phyloP scores from a whole-genome alignment of 2,329 filamentous ascomycete species.

The Alternaria sp. region DNA sequence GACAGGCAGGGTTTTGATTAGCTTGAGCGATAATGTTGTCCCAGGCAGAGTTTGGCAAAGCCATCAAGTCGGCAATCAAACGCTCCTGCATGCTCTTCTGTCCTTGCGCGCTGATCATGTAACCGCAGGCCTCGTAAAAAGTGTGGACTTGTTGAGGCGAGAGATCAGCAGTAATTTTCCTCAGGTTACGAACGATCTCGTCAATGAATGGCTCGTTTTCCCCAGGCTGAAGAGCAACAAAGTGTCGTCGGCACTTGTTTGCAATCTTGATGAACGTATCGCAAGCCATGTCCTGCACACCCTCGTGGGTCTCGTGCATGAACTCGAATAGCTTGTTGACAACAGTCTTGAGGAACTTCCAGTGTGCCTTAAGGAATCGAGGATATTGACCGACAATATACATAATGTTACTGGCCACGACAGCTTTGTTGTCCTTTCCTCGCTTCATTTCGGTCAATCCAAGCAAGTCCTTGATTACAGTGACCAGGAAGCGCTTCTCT shows the following conservation, averaged over 20 bases:
- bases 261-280: slow-evolving; percentile 99
- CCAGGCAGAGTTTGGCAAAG: slow-evolving; percentile 92
- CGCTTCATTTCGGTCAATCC: slow-evolving; percentile 99
- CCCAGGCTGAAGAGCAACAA: slow-evolving; percentile 92
- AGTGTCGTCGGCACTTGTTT: slow-evolving; percentile 96
- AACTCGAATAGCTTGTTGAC: slow-evolving; percentile 99
- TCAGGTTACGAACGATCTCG: slow-evolving; percentile 94
- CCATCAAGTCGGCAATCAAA: slow-evolving; percentile 90
- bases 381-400: slow-evolving; percentile 99
- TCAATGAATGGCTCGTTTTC: slow-evolving; percentile 97
- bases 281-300: slow-evolving; percentile 99
- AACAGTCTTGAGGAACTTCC: slow-evolving; percentile 99
- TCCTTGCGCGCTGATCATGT: slow-evolving; percentile 98
- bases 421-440: slow-evolving; percentile 98
- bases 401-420: slow-evolving; percentile 99
- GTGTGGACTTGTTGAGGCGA: slow-evolving; percentile 98
- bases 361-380: slow-evolving; percentile 97
- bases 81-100: slow-evolving; percentile 94
- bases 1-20: slow-evolving; percentile 81
- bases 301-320: slow-evolving; percentile 99
- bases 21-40: slow-evolving; percentile 91
- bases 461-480: slow-evolving; percentile 96
- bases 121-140: slow-evolving; percentile 98
- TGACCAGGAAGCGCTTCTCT: slow-evolving; percentile 97
- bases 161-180: slow-evolving; percentile 93